A percentile compares a stretch with the other conserved stretches of the same genome.
phyloP scores from a whole-genome alignment of 208 protist species.

The Trypanosoma theileri region DNA sequence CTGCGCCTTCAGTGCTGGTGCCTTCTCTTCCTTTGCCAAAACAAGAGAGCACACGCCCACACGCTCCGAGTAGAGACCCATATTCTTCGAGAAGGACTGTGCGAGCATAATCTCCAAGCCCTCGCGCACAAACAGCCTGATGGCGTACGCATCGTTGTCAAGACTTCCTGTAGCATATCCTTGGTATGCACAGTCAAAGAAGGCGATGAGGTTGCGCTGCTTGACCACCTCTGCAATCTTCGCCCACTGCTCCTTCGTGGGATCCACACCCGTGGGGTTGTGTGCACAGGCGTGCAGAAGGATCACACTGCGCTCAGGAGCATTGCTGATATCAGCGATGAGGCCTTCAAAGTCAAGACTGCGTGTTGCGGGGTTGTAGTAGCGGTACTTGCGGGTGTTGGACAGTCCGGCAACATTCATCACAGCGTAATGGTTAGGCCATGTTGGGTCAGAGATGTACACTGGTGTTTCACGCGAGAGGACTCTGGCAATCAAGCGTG shows the following conservation, averaged over 20 bases:
- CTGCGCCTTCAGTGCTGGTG: conserved; percentile 66
- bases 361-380: conserved; percentile 67
- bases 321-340: conserved; percentile 62
- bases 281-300: conserved; percentile 98
- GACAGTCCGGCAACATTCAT: conserved; percentile 59
- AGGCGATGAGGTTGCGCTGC: conserved; percentile 81
- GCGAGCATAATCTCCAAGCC: conserved; percentile 86
- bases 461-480: conserved; percentile 40
- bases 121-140: conserved; percentile 68
- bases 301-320: conserved; percentile 90
- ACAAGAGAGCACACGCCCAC: conserved; percentile 91
- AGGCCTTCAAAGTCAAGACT: conserved; percentile 88
- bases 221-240: conserved; percentile 88
- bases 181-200: conserved; percentile 98
- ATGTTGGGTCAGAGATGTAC: conserved; percentile 87
- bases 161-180: conserved; percentile 96
- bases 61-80: conserved; percentile 97
- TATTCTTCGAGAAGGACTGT: conserved; percentile 98
- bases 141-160: conserved; percentile 91
- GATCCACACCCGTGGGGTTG: conserved; percentile 99
- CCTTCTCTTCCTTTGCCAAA: conserved; percentile 40
- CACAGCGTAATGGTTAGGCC: conserved; percentile 84
- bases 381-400: conserved; percentile 70
- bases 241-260: conserved; percentile 94
- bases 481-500: conserved; percentile 51